Evolutionary conservation across 2,329 filamentous ascomycete genomes (phyloP), one percentile per base, ranked within the genome.

Genomic region (Exophiala lecanii-corni): DNA sequence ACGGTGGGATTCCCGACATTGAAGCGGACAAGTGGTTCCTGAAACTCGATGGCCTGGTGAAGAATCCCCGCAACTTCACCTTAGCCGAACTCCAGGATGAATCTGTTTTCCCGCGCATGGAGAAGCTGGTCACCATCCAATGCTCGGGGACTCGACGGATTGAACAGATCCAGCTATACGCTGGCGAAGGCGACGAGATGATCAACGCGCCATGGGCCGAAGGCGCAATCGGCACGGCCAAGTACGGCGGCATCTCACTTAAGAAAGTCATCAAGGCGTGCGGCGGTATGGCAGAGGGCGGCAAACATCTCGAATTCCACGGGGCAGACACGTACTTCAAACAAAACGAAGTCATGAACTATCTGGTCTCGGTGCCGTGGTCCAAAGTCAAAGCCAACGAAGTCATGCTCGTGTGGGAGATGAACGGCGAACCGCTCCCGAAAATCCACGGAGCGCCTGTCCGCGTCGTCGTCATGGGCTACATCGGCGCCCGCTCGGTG

Each of bases 311-410:
- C 9, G 82, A 86, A 52, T 73, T 87, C 36, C 79, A 77, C 44
- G 83, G 83, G 0, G 81, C 79, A 1, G 84, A 87, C 44, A 84
- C 81, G 0, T 86, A 87, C 56, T 82, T 86, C 68, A 86, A 86
- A 60, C 76, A 79, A 37, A 71, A 74, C 12, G 64, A 82, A 33
- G 70, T 74, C 0, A 76, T 75, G 64, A 86, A 86, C 60, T 87
- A 86, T 54, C 68, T 75, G 15, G 79, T 85, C 36, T 78, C 72
- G 10, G 78, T 86, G 0, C 82, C 83, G 0, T 81, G 73, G 67
- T 72, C 74, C 5, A 86, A 86, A 60, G 81, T 84, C 35, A 81
- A 79, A 51, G 64, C 70, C 6, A 75, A 82, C 50, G 79, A 86
- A 55, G 82, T 86, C 0, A 67, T 86, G 41, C 68, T 86, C 0